These are phyloP conservation scores for Tuber borchii DNA, from an alignment of 495 filamentous ascomycete species.

Conservation along the genomic window DNA sequence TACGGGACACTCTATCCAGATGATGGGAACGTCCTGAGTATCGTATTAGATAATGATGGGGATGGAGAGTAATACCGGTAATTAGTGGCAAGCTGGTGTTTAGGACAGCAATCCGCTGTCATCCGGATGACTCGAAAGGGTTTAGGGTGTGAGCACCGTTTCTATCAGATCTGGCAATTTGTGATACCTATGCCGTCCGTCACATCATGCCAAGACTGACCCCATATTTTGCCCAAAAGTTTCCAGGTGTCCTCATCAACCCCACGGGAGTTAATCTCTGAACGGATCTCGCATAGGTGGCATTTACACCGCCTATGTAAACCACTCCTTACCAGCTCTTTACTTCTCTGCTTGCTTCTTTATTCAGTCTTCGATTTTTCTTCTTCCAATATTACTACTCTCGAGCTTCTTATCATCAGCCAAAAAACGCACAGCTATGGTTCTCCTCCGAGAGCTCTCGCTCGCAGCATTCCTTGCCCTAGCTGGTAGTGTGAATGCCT, in stretches of 20 bases:
- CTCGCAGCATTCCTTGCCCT: constrained; percentile 52
- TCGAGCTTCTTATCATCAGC: background rate
- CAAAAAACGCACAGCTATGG: constrained; percentile 25
- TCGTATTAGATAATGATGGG: background rate
- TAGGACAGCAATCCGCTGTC: background rate
- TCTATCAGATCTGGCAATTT: background rate
- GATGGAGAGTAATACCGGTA: background rate
- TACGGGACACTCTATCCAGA: background rate
- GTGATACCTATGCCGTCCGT: background rate
- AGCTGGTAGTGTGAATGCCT: constrained; percentile 57
- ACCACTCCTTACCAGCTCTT: background rate
- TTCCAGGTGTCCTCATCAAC: constrained; percentile 1
- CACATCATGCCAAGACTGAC: background rate
- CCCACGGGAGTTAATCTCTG: background rate
- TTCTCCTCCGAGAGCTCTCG: constrained; percentile 32
- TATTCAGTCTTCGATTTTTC: background rate
- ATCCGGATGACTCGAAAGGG: background rate
- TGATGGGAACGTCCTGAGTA: too few relatives aligned
- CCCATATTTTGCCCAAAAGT: background rate
- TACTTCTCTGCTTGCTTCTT: background rate
- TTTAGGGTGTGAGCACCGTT: background rate
- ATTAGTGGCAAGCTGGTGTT: background rate
- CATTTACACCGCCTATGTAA: background rate
- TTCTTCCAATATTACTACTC: background rate
- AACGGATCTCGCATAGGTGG: background rate